Conservation (phyloP, 2,329 filamentous ascomycete genomes). For the Pseudogymnoascus verrucosus region DNA sequence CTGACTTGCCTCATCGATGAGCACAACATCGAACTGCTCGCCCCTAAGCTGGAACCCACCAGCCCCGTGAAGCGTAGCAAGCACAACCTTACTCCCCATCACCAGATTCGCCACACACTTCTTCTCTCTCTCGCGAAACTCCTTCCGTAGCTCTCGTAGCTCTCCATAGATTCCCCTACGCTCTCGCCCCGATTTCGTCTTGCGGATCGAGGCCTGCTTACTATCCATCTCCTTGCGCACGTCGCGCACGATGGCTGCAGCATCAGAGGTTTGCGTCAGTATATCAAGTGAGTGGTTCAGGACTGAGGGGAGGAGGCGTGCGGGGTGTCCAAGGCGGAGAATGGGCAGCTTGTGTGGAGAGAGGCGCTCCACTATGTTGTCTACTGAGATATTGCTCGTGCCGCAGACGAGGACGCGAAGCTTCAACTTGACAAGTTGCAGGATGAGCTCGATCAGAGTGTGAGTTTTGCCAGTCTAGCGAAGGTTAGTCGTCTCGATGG, state of each 20-base stretch:
- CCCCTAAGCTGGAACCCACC: constrained; percentile 75
- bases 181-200: constrained; percentile 74
- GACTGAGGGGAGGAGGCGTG: constrained; percentile 79
- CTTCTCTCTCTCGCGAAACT: constrained; percentile 78
- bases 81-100: constrained; percentile 71
- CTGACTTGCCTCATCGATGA: constrained; percentile 94
- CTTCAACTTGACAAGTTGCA: constrained; percentile 72
- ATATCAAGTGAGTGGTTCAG: constrained; percentile 86
- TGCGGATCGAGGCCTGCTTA: constrained; percentile 81
- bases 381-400: constrained; percentile 92
- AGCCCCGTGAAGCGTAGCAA: constrained; percentile 87
- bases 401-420: constrained; percentile 85
- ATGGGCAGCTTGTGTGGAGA: constrained; percentile 79
- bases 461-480: constrained; percentile 84
- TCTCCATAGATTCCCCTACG: constrained; percentile 76
- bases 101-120: constrained; percentile 73
- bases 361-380: constrained; percentile 94
- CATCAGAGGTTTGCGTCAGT: constrained; percentile 82
- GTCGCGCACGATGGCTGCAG: constrained; percentile 80
- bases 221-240: constrained; percentile 87
- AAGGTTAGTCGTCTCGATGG: background rate
- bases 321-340: constrained; percentile 85
- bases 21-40: constrained; percentile 82
- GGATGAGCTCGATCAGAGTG: constrained; percentile 87
- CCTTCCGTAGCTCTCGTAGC: constrained; percentile 75